Evolutionary conservation across 2,329 filamentous ascomycete genomes (phyloP), one percentile per base, ranked within the genome.

Genomic region (Pseudogymnoascus sp.): DNA sequence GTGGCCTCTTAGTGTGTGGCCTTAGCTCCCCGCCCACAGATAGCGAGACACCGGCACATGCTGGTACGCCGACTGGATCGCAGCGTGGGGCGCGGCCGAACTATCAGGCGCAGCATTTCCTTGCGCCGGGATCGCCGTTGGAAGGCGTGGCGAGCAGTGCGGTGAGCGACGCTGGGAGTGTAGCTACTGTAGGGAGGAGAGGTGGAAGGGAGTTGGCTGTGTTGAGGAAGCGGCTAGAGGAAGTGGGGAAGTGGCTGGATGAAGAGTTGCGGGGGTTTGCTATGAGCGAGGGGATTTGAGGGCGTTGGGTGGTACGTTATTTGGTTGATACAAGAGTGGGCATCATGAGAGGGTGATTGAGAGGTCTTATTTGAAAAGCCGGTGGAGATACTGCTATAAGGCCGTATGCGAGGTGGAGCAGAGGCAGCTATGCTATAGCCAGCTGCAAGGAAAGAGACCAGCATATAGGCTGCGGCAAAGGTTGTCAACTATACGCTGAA

Each of bases 1-100:
- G 84, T 72, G 83, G 83, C 17, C 77, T 88, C 53, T 76, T 88
- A 38, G 85, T 88, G 66, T 82, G 87, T 56, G 85, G 82, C 68
- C 79, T 87, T 42, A 84, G 84, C 0, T 78, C 81, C 1, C 70
- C 77, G 13, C 38, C 33, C 40, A 15, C 33, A 9, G 59, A 50
- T 9, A 21, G 26, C 29, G 44, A 35, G 21, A 64, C 29, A 4
- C 17, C 59, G 13, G 23, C 23, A 13, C 37, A 56, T 63, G 4
- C 23, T 10, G 29, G 33, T 17, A 53, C 60, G 37, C 40, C 35
- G 23, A 60, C 38, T 29, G 35, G 63, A 7, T 50, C 44, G 15
- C 62, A 35, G 10, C 38, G 63, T 10, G 53, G 40, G 11, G 46
- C 15, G 33, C 19, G 37, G 23, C 59, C 40, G 7, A 64, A 42